Conservation (phyloP, 2,329 filamentous ascomycete species). For the Aureobasidium sp. region DNA sequence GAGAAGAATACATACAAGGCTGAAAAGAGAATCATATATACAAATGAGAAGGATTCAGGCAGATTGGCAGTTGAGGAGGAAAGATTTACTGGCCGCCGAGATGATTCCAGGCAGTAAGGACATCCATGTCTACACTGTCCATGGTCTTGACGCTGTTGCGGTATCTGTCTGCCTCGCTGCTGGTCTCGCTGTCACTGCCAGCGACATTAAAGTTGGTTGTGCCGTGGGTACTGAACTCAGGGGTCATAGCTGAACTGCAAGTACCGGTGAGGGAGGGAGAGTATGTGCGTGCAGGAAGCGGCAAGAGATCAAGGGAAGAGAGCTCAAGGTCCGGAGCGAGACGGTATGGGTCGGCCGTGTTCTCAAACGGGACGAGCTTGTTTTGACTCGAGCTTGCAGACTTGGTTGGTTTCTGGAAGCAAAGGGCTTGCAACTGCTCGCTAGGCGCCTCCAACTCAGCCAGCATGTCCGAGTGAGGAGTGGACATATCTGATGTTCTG, state of each 20-base stretch:
- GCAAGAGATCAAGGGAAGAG: conserved; percentile 17
- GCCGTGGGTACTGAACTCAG: conserved; percentile 5
- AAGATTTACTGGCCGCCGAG: conserved; percentile 10
- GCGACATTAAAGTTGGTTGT: neutral
- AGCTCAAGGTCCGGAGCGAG: conserved; percentile 18
- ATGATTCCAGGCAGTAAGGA: conserved; percentile 16
- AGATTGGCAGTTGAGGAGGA: neutral
- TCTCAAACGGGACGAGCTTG: conserved; percentile 15
- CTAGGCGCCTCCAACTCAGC: conserved; percentile 4
- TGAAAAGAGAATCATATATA: neutral
- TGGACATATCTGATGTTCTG: neutral
- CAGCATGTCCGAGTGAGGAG: neutral
- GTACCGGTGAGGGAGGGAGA: conserved; percentile 10
- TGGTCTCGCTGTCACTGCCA: neutral
- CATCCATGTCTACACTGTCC: conserved; percentile 15
- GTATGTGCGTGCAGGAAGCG: conserved; percentile 8
- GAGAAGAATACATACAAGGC: neutral
- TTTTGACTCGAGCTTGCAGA: conserved; percentile 10
- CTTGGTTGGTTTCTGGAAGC: conserved; percentile 10
- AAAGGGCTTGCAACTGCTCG: neutral
- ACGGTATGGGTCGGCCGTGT: conserved; percentile 17
- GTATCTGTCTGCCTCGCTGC: neutral
- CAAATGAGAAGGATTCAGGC: neutral
- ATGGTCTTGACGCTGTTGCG: conserved; percentile 14
- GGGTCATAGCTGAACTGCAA: conserved; percentile 12